Evolutionary conservation across 2,329 filamentous ascomycete genomes (phyloP).

Genomic region (Aspergillus amoenus): DNA sequence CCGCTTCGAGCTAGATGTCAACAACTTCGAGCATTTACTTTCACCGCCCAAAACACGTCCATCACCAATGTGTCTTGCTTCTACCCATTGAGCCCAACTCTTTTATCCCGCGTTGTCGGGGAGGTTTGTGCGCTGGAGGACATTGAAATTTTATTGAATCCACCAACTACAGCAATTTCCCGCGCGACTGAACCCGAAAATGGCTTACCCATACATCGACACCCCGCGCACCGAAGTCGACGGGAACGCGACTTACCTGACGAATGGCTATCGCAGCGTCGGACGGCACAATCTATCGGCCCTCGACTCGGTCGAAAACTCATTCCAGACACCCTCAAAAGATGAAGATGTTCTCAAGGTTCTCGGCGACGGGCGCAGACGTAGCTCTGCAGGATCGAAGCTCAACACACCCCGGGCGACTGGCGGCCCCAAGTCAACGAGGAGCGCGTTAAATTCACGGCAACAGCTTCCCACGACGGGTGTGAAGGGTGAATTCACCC

Average conservation of each 20-base stretch:
- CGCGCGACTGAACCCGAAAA: slow-evolving; percentile 40
- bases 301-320: slow-evolving; percentile 83
- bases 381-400: slow-evolving; percentile 54
- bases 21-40: slow-evolving; percentile 30
- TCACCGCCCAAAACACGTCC: slow-evolving; percentile 37
- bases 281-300: slow-evolving; percentile 42
- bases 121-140: slow-evolving; percentile 30
- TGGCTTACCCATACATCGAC: slow-evolving; percentile 71
- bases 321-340: slow-evolving; percentile 78
- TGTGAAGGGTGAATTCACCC: slow-evolving; percentile 79
- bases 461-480: slow-evolving; percentile 67
- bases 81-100: slow-evolving; percentile 7
- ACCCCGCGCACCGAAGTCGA: slow-evolving; percentile 78
- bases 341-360: slow-evolving; percentile 74
- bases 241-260: slow-evolving; percentile 80
- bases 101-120: slow-evolving; percentile 8
- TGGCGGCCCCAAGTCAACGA: slow-evolving; percentile 46
- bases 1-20: slow-evolving; percentile 41
- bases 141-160: not conserved
- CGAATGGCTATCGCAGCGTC: slow-evolving; percentile 59
- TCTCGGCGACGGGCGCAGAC: slow-evolving; percentile 63
- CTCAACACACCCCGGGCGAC: slow-evolving; percentile 74
- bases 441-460: slow-evolving; percentile 63
- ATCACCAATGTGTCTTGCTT: slow-evolving; percentile 15
- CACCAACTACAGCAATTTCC: slow-evolving; percentile 8